phyloP scores from a whole-genome alignment of 2,329 filamentous ascomycete genomes.

The Ascochyta clinopodiicola region DNA sequence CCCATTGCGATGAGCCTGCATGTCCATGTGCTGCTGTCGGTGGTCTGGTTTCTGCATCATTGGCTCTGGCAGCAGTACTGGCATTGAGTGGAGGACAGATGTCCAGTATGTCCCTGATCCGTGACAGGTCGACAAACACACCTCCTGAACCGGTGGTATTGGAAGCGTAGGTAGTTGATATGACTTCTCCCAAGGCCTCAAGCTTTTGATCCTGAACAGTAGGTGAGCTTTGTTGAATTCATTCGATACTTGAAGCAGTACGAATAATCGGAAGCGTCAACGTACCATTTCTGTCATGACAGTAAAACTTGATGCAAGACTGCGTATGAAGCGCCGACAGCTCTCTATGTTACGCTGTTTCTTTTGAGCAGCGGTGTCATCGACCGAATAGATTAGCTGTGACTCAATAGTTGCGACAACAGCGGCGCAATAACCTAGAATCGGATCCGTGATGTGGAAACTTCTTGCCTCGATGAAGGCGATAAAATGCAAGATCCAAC shows the following conservation, averaged over 20 bases:
- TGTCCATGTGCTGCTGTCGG: too few relatives aligned
- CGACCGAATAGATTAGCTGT: conserved; percentile 3
- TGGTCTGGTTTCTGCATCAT: too few relatives aligned
- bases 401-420: conserved; percentile 5
- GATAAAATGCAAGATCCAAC: conserved; percentile 3
- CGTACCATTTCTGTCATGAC: not conserved
- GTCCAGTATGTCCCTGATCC: conserved; percentile 2
- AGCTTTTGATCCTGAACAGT: too few relatives aligned
- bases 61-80: not conserved
- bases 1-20: too few relatives aligned
- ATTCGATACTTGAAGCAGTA: too few relatives aligned
- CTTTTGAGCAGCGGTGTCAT: not conserved
- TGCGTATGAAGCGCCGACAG: conserved; percentile 4
- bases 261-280: too few relatives aligned
- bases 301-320: not conserved
- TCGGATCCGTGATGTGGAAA: conserved; percentile 1
- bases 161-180: not conserved
- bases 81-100: not conserved
- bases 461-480: conserved; percentile 4
- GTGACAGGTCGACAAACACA: conserved; percentile 1
- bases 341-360: conserved; percentile 6
- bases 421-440: conserved; percentile 2
- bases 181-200: too few relatives aligned
- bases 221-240: too few relatives aligned
- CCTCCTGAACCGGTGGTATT: not conserved